Percentiles rank a stretch among this genome's conserved stretches.
Evolutionary conservation across 768 basidiomycete species (phyloP).

Genomic region (Crassisporium funariophilum): DNA sequence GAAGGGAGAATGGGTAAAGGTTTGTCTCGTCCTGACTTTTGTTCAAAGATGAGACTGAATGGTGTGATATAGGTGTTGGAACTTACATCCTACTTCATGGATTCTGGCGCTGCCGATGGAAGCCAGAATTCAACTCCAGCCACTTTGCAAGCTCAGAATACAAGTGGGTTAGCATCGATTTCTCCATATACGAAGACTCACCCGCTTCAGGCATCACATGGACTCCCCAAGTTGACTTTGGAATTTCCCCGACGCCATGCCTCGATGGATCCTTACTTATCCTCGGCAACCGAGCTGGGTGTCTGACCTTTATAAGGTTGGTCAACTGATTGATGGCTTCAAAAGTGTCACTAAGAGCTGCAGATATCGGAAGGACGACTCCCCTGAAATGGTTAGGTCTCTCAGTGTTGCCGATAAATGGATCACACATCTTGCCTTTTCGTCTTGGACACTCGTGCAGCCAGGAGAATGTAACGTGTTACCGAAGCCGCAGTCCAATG

Average conservation of each 20-base stretch:
- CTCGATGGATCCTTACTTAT: conserved; percentile 67
- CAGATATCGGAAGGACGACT: conserved; percentile 24
- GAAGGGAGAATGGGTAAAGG: conserved; percentile 75
- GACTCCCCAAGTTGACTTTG: conserved; percentile 65
- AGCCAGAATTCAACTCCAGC: conserved; percentile 24
- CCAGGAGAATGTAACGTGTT: conserved; percentile 44
- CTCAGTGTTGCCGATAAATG: conserved; percentile 55
- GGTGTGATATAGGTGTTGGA: conserved; percentile 48
- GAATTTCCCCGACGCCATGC: conserved; percentile 45
- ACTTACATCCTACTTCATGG: conserved; percentile 53
- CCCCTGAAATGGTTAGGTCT: conserved; percentile 35
- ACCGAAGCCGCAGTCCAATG: not conserved
- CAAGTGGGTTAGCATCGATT: conserved; percentile 59
- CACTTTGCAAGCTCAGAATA: conserved; percentile 48
- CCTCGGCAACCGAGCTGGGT: conserved; percentile 69
- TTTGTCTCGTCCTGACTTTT: conserved; percentile 21
- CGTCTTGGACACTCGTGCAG: conserved; percentile 48
- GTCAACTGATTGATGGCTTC: not conserved
- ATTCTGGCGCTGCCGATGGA: conserved; percentile 17
- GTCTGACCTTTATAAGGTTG: conserved; percentile 60
- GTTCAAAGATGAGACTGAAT: not conserved
- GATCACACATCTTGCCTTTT: conserved; percentile 65
- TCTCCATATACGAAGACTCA: not conserved
- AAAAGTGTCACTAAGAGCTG: not conserved
- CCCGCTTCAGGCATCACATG: conserved; percentile 60